phyloP scores from a whole-genome alignment of 768 basidiomycete species.

The Tulasnella sp. region DNA sequence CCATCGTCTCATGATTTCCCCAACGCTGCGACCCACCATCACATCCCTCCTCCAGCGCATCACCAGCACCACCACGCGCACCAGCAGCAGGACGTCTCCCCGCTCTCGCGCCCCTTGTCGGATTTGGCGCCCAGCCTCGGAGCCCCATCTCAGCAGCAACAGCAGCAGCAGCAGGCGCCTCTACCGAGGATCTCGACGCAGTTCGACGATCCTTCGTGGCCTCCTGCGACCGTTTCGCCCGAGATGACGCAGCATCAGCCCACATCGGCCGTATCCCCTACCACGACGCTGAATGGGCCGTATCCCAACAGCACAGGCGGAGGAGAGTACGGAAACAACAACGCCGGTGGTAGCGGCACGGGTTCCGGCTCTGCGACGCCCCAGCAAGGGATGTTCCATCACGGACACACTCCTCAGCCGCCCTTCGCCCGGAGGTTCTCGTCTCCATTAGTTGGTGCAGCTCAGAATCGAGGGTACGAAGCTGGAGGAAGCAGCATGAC shows the following conservation, averaged over 20 bases:
- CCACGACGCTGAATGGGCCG: constrained; percentile 12
- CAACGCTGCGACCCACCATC: neutral
- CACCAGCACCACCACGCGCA: neutral
- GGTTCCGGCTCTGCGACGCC: neutral
- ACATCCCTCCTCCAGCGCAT: neutral
- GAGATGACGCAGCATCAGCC: constrained; percentile 15
- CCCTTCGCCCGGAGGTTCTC: neutral
- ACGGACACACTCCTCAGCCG: neutral
- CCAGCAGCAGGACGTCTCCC: constrained; percentile 12
- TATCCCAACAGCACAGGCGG: neutral
- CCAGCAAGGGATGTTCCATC: constrained; percentile 1
- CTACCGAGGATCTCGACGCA: constrained; percentile 16
- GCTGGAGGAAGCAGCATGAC: neutral
- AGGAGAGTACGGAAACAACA: neutral
- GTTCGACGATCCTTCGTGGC: constrained; percentile 10
- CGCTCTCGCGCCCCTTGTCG: constrained; percentile 3
- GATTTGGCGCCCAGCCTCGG: neutral
- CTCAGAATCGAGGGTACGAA: neutral
- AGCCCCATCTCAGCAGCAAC: neutral
- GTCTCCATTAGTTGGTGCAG: neutral
- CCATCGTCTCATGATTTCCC: constrained; percentile 6
- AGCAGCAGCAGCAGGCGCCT: neutral
- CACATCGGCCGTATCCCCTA: constrained; percentile 1
- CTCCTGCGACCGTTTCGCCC: constrained; percentile 6
- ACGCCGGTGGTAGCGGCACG: neutral